Evolutionary conservation across 2,329 filamentous ascomycete species (phyloP).

Genomic region (Albophoma yamanashiensis): DNA sequence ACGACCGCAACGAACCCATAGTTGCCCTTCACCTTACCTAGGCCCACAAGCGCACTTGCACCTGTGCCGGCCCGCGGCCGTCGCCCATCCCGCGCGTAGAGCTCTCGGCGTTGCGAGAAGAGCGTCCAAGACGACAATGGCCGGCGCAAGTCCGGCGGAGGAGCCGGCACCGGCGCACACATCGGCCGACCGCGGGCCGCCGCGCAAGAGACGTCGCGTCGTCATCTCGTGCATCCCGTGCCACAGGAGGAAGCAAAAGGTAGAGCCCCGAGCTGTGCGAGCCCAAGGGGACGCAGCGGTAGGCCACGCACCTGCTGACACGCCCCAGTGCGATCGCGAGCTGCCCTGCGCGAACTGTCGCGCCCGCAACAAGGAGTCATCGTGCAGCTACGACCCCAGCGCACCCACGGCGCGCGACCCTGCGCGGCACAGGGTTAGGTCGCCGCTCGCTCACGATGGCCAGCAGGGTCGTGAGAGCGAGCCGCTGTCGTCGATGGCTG

Average conservation of each 20-base stretch:
- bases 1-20: neutral
- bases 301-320: neutral
- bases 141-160: neutral
- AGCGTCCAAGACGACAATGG: neutral
- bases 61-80: no score
- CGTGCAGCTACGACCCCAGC: slow-evolving; percentile 47
- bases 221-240: slow-evolving; percentile 56
- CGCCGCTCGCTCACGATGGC: slow-evolving; percentile 1
- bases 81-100: neutral
- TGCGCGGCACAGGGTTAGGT: neutral
- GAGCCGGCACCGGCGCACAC: neutral
- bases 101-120: neutral
- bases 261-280: slow-evolving; percentile 8
- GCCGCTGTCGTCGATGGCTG: slow-evolving; percentile 29
- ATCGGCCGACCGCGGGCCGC: slow-evolving; percentile 19
- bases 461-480: slow-evolving; percentile 10
- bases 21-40: no score
- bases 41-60: neutral
- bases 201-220: slow-evolving; percentile 46
- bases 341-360: slow-evolving; percentile 50
- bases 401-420: slow-evolving; percentile 30
- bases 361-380: slow-evolving; percentile 41
- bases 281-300: neutral
- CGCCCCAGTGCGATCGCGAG: slow-evolving; percentile 43
- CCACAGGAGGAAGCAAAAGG: slow-evolving; percentile 53